These are phyloP conservation scores for Clitopilus hobsonii DNA, from an alignment of 768 basidiomycete genomes.

Conservation along the genomic window DNA sequence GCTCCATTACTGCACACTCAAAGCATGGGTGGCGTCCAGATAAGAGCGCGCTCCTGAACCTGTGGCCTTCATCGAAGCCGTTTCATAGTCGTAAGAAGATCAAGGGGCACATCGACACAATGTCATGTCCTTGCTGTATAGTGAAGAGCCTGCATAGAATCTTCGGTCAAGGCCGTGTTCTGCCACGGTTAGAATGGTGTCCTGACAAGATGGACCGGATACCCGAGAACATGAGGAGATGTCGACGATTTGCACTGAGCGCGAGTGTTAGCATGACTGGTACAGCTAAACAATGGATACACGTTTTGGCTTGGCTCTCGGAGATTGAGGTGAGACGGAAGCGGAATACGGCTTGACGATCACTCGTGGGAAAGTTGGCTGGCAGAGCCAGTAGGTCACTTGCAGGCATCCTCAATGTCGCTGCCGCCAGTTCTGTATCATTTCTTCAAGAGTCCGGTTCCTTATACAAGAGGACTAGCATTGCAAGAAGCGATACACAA, in stretches of 20 bases:
- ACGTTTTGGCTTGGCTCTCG: not conserved
- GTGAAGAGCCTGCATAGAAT: not conserved
- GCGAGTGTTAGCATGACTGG: not conserved
- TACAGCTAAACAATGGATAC: not conserved
- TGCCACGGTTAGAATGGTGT: not conserved
- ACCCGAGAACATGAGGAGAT: not conserved
- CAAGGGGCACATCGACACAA: not conserved
- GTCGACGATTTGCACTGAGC: not conserved
- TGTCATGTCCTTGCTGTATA: not conserved
- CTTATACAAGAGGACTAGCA: conserved; percentile 63
- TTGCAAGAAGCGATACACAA: conserved; percentile 71
- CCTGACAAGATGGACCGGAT: not conserved
- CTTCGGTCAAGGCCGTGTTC: not conserved
- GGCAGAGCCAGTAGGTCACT: too few relatives aligned
- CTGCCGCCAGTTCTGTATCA: conserved; percentile 73
- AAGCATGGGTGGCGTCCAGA: not conserved
- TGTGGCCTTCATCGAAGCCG: not conserved
- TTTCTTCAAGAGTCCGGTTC: conserved; percentile 71
- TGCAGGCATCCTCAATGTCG: too few relatives aligned
- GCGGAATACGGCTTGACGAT: too few relatives aligned
- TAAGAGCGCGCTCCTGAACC: not conserved
- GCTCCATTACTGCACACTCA: not conserved
- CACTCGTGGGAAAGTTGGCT: not conserved
- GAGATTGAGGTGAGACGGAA: too few relatives aligned
- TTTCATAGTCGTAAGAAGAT: not conserved